These are phyloP conservation scores for Wickerhamomyces pijperi DNA, from an alignment of 805 yeast genomes.

Conservation along the genomic window DNA sequence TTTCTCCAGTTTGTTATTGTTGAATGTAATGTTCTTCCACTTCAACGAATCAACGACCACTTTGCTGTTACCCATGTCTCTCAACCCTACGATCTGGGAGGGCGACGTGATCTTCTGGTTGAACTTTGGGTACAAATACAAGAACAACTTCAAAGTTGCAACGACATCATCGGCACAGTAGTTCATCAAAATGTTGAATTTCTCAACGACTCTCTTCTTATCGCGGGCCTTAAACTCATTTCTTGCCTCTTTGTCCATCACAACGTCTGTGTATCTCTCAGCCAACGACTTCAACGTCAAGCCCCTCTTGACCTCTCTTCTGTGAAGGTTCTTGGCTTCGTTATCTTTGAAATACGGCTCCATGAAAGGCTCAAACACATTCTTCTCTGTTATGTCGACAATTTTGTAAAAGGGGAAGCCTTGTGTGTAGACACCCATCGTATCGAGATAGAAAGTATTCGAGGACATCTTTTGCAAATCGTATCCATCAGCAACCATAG, in stretches of 20 bases:
- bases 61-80: constrained; percentile 3
- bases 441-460: constrained; percentile 69
- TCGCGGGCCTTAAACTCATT: constrained; percentile 47
- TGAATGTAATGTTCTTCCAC: neutral
- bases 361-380: neutral
- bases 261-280: constrained; percentile 25
- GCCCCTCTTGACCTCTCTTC: neutral
- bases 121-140: neutral
- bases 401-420: constrained; percentile 1
- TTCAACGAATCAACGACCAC: constrained; percentile 2
- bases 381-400: neutral
- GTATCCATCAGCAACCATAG: constrained; percentile 74
- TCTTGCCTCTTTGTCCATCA: constrained; percentile 54
- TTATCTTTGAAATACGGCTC: constrained; percentile 1
- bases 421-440: constrained; percentile 66
- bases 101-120: constrained; percentile 1
- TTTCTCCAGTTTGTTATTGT: neutral
- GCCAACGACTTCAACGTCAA: constrained; percentile 5
- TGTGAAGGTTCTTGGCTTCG: neutral
- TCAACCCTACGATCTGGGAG: constrained; percentile 2
- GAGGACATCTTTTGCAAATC: constrained; percentile 33
- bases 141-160: constrained; percentile 57
- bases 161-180: constrained; percentile 79
- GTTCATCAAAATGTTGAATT: constrained; percentile 47
- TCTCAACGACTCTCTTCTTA: constrained; percentile 37